Base-by-base conservation (phyloP, 352 stramenopile genomes). In the Blastocystis sp. region DNA sequence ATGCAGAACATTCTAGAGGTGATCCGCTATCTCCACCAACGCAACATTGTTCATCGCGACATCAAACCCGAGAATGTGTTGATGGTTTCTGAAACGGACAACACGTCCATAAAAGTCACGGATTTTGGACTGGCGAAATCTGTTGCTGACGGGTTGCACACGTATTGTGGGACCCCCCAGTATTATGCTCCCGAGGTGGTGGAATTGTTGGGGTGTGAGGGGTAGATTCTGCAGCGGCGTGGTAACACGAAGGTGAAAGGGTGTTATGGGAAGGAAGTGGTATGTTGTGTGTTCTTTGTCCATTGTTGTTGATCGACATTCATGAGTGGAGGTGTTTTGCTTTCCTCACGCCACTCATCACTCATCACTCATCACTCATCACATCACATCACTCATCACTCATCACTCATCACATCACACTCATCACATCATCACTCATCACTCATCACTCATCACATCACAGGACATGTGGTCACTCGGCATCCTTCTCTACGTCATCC, bases 401-500 rank as follows among this genome's bases (percentile, higher is more conserved):
- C n/a, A n/a, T n/a, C n/a, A n/a, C n/a, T 34, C 28, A 34, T 34
- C 40, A 69, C 40, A 69, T 69, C 28, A 40, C 40, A n/a, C n/a
- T n/a, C n/a, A n/a, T n/a, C n/a, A n/a, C n/a, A n/a, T n/a, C n/a
- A n/a, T n/a, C n/a, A n/a, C n/a, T n/a, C n/a, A n/a, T n/a, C n/a
- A n/a, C n/a, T n/a, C 48, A 56, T 56, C 48, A 56, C 48, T 56
- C 48, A 71, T 1, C 41, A n/a, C 19, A 1, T 0, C 21, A 70
- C 28, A 71, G 53, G 95, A 98, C 90, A 94, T 98, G 84, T 98
- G 94, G 94, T 95, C 91, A 90, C 91, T 98, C 34, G 96, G 96
- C 23, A 94, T 98, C 41, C 98, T 98, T 90, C 90, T 95, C 1
- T 98, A 98, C 92, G 61, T 86, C n/a, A 93, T 96, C 90, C 89